Evolutionary conservation across 2,329 filamentous ascomycete genomes (phyloP).

Genomic region (Penicillium sp.): DNA sequence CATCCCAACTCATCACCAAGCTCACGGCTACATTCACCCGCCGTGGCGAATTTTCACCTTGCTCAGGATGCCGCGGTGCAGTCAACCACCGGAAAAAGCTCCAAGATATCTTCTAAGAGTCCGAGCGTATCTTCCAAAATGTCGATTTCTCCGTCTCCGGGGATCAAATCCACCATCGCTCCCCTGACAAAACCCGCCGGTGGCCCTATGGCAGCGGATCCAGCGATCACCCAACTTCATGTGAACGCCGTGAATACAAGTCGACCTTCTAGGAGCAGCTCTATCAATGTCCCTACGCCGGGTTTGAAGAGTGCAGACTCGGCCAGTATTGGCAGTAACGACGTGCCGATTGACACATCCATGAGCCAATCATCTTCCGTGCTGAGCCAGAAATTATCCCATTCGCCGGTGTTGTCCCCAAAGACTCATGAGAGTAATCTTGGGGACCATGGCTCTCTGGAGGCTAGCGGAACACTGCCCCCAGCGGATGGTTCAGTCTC

Average conservation of each 20-base stretch:
- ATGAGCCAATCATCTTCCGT: constrained; percentile 32
- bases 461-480: constrained; percentile 21
- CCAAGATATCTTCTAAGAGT: constrained; percentile 41
- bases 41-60: constrained; percentile 28
- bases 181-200: constrained; percentile 34
- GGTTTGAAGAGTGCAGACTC: constrained; percentile 30
- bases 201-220: constrained; percentile 39
- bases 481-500: constrained; percentile 14
- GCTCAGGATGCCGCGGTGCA: constrained; percentile 26
- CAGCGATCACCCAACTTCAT: constrained; percentile 45
- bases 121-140: constrained; percentile 42
- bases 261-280: constrained; percentile 30
- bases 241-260: constrained; percentile 35
- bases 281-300: constrained; percentile 30
- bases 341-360: constrained; percentile 27
- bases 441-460: constrained; percentile 22
- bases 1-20: constrained; percentile 32
- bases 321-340: constrained; percentile 28
- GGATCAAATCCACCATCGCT: constrained; percentile 36
- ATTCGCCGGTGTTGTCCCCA: constrained; percentile 34
- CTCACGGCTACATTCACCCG: constrained; percentile 38
- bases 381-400: constrained; percentile 25
- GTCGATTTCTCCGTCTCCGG: constrained; percentile 36
- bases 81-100: constrained; percentile 28
- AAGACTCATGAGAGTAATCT: constrained; percentile 28